Base-by-base conservation (phyloP, 1,139 yeast genomes). In the Pichia kudriavzevii region DNA sequence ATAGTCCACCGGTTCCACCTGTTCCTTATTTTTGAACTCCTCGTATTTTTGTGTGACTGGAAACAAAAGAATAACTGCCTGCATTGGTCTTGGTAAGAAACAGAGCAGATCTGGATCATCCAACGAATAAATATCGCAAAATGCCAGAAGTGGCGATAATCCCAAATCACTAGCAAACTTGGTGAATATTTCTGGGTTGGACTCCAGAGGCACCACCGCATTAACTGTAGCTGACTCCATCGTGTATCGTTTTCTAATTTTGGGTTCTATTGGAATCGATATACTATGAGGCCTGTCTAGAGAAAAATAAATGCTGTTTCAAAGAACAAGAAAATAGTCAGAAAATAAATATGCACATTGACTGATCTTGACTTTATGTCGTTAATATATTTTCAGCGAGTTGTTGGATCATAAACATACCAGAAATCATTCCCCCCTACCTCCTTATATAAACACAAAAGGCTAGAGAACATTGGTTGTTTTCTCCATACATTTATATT, bases 141-240 rank as follows among this genome's bases (percentile, higher is more conserved):
- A 88, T 32, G 66, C 69, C 18, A 79, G 64, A 3, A 70, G 56
- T 1, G 75, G 70, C 0, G 75, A 58, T 5, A 88, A 64, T 0
- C 97, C 97, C 31, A 91, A 55, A 26, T 68, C 66, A 28, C 63
- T 66, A 2, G 88, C 80, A 47, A 85, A 75, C 1, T 64, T 65
- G n/a, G 82, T 73, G 62, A 91, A 87, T 7, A 91, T 76, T 14
- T 69, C 79, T 0, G 98, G 98, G 49, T 87, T 85, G 11, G 94
- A 83, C 56, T 91, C 98, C 29, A 91, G 63, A 3, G 98, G 97
- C 11, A 85, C 79, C 26, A 85, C 88, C 2, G 75, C 42, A 3
- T 40, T 20, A 9, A 35, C n/a, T 11, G 33, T 18, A 10, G 33
- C 20, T 24, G 18, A n/a, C 7, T 12, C 22, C 7, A 9, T 16